Evolutionary conservation across 805 yeast species (phyloP), one percentile per base, ranked within the genome.

Genomic region (Cyberlindnera saturnus): DNA sequence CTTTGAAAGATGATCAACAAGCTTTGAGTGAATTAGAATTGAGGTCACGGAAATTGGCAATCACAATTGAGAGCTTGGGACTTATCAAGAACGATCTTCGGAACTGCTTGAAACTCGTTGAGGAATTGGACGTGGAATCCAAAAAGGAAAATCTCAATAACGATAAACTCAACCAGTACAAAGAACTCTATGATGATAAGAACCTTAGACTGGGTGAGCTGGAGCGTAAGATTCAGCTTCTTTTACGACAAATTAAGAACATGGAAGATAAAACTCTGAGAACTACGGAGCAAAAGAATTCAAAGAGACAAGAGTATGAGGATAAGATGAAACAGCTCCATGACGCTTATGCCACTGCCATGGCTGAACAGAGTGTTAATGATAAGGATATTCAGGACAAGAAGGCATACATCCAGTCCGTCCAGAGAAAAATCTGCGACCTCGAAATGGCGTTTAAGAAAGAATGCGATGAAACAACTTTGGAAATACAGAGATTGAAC

Each of bases 21-120:
- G 57, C 57, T 5, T 53, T 77, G 32, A 57, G 60, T 23, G 63
- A 65, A 2, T 55, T 75, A 26, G 84, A 81, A 49, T 41, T 47
- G 13, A 68, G 74, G 48, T 69, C 75, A 38, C 65, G 77, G 40
- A 77, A 79, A 50, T 59, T 81, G 16, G 63, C 73, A 1, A 63
- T 70, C 1, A 72, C 90, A 0, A 66, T 76, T 9, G 84, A 80
- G 40, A 73, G 88, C 0, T 73, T 86, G 44, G 73, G 70, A 37
- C 69, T 49, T 10, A 45, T 57, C 6, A 47, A 52, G 11, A 38
- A 38, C 18, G 61, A 56, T 32, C 37, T 57, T 19, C 53, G 43
- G 20, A 41, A 36, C 26, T 52, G 57, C 28, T 32, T 50, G 20
- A 55, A 50, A 31, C 35, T 52, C 3, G 48, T 56, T 3, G 55